Evolutionary conservation across 2,329 filamentous ascomycete species (phyloP), one percentile per base, ranked within the genome.

Genomic region (Cyphellophora europaea): DNA sequence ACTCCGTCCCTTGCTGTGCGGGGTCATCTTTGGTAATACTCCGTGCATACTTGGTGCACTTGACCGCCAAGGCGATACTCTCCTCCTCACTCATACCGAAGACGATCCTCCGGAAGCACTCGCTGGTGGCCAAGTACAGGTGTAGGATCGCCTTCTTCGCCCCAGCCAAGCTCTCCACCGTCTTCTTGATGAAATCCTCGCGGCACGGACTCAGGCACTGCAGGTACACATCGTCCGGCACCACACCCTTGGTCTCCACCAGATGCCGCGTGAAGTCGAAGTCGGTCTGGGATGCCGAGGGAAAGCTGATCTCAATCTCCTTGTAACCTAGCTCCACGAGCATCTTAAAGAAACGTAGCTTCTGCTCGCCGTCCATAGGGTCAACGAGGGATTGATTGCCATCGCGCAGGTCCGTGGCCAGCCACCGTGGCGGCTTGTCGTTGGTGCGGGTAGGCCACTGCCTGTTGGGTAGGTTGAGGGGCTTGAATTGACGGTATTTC

Each of bases 291-390:
- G 87, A 94, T 11, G 89, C 87, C 0, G 87, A 93, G 32, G 89
- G 89, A 63, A 94, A 96, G 4, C 88, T 91, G 13, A 95, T 82
- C 58, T 96, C 89, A 47, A 96, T 95, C 64, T 96, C 89, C 65
- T 95, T 96, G 72, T 93, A 96, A 50, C 91, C 89, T 32, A 95
- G 72, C 42, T 89, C 78, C 52, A 81, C 77, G 35, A 96, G 76
- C 86, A 93, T 93, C 63, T 88, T 79, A 70, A 96, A 96, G 71
- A 88, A 96, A 42, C 72, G 70, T 77, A 82, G 91, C 66, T 96
- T 96, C 69, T 95, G 87, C 32, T 94, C 85, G 49, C 86, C 86
- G 54, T 86, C 91, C 88, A 96, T 95, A 44, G 89, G 88, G 58
- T 94, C 85, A 19, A 85, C 78, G 59, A 94, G 69, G 59, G 81